Evolutionary conservation across 495 filamentous ascomycete species (phyloP), one percentile per base, ranked within the genome.

Genomic region (Hypoxylon subgilvum): DNA sequence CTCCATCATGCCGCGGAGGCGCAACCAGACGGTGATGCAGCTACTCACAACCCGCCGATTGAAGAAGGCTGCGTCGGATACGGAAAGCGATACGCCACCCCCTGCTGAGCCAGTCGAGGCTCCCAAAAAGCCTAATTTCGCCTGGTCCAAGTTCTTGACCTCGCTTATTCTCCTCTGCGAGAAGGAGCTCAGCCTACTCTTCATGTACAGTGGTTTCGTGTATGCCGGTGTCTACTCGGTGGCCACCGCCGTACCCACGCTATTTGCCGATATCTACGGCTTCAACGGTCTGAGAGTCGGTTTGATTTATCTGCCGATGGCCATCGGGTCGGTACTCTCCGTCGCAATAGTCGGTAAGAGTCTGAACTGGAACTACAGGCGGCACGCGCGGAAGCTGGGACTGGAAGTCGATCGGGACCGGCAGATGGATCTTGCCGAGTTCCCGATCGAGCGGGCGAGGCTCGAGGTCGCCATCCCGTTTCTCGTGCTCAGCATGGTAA

Each of bases 391-490:
- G 7, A 57, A 71, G 4, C 61, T 79, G 3, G 71, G 76, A 2
- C 58, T 83, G 12, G 70, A 74, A 0, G 66, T 82, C 6, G 67
- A 76, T 14, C 73, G 75, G 12, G 78, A 78, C 23, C 75, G 74
- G 0, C 73, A 78, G 18, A 75, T 78, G 36, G 81, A 85, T 41
- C 62, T 87, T n/a, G 56, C 69, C 1, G 65, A 79, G 16, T 88
- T 88, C 46, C 86, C 86, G 3, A 82, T 89, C 38, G 84, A 87
- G 55, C 71, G 76, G 28, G 85, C 86, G 1, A 76, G 86, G 5
- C 68, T 88, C 16, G 72, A 83, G 44, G 73, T 83, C 23, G 77
- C 82, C 31, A 77, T 80, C 44, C 77, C 77, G 1, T 46, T 77
- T 8, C 69, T 82, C 10, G 46, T 72, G 3, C 55, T 84, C 0